A percentile compares a stretch with the other conserved stretches of the same genome.
Evolutionary conservation across 2,329 filamentous ascomycete genomes (phyloP).

Genomic region (Monosporascus ibericus): DNA sequence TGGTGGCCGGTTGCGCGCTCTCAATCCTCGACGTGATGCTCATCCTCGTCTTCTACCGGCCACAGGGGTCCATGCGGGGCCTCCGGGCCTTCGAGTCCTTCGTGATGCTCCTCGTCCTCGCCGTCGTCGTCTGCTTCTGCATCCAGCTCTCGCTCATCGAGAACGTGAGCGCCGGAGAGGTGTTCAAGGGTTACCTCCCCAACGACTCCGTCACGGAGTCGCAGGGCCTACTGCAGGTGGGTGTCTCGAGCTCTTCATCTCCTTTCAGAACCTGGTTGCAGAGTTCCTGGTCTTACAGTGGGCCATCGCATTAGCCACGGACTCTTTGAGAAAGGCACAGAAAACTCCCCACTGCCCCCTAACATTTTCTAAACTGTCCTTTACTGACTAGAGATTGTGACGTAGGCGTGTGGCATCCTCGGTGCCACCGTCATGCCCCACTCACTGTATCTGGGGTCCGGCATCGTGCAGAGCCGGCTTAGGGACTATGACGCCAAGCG

Average conservation of each 20-base stretch:
- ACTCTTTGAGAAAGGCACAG: too few species aligned
- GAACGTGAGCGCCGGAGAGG: slow-evolving; percentile 47
- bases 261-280: too few species aligned
- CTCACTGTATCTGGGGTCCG: slow-evolving; percentile 58
- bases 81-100: slow-evolving; percentile 60
- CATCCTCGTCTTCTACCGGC: slow-evolving; percentile 61
- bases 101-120: slow-evolving; percentile 58
- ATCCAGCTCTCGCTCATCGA: slow-evolving; percentile 60
- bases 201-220: slow-evolving; percentile 52
- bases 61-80: slow-evolving; percentile 51
- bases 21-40: slow-evolving; percentile 64
- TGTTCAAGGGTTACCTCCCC: slow-evolving; percentile 61
- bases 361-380: too few species aligned
- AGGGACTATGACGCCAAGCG: slow-evolving; percentile 55
- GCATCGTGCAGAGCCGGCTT: slow-evolving; percentile 62
- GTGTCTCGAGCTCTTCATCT: too few species aligned
- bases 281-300: too few species aligned
- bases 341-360: too few species aligned
- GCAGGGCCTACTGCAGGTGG: slow-evolving; percentile 48
- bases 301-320: too few species aligned
- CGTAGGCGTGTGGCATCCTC: slow-evolving; percentile 64
- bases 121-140: slow-evolving; percentile 64
- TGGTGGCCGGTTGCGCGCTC: slow-evolving; percentile 63
- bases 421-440: slow-evolving; percentile 55
- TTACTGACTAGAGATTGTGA: too few species aligned